phyloP scores from a whole-genome alignment of 495 filamentous ascomycete genomes.

The Hyphodiscus hymeniophilus region DNA sequence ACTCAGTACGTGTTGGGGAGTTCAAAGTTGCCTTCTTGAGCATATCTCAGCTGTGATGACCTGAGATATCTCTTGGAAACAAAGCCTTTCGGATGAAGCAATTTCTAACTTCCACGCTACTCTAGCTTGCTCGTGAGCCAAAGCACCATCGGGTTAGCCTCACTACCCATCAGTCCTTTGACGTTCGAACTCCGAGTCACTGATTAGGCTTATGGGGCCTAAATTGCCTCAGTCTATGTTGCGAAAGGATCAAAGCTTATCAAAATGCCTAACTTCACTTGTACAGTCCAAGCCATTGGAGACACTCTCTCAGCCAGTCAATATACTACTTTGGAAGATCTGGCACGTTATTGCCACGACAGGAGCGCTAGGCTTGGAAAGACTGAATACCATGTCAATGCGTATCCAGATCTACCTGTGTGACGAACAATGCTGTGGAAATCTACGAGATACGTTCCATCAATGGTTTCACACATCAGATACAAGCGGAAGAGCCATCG shows the following conservation, averaged over 20 bases:
- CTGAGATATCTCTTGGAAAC: no score
- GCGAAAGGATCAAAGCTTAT: constrained; percentile 37
- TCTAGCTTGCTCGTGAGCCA: constrained; percentile 46
- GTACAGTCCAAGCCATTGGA: constrained; percentile 59
- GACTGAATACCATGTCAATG: constrained; percentile 54
- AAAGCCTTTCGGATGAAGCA: no score
- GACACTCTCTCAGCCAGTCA: constrained; percentile 49
- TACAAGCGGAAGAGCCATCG: constrained; percentile 40
- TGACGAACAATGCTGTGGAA: constrained; percentile 52
- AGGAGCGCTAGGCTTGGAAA: constrained; percentile 54
- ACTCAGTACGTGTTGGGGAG: no score
- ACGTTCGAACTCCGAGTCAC: constrained; percentile 50
- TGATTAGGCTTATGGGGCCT: constrained; percentile 60
- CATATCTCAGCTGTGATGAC: no score
- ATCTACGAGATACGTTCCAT: constrained; percentile 44
- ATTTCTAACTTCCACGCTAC: no score
- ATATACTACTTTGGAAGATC: constrained; percentile 56
- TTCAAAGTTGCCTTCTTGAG: no score
- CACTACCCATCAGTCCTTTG: constrained; percentile 32
- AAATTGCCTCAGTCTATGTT: constrained; percentile 49
- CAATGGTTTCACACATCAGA: constrained; percentile 64
- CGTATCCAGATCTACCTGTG: constrained; percentile 54
- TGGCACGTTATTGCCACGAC: constrained; percentile 38
- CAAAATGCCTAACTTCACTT: constrained; percentile 40
- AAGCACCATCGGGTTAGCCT: constrained; percentile 31